These are phyloP conservation scores for Trichomonascus vanleenenianus DNA, from an alignment of 805 yeast genomes.

Conservation along the genomic window DNA sequence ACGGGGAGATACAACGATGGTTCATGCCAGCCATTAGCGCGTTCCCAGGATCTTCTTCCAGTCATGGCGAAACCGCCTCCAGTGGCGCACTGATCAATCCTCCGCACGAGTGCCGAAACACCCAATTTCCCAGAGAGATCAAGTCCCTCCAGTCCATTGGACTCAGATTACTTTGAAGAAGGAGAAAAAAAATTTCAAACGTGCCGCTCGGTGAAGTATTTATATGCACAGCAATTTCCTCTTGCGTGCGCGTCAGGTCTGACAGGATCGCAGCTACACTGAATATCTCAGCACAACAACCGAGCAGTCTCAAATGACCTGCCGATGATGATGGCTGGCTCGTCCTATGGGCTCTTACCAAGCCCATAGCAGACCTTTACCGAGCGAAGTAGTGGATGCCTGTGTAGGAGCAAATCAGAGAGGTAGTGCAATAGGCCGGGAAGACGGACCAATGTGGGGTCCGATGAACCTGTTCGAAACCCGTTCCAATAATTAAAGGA, in stretches of 20 bases:
- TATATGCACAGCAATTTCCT: slow-evolving; percentile 2
- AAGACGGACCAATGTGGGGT: background rate
- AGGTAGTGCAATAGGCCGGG: too few species aligned
- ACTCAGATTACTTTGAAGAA: slow-evolving; percentile 16
- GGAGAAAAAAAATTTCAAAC: slow-evolving; percentile 2
- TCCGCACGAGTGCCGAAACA: slow-evolving; percentile 16
- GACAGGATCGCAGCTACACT: background rate
- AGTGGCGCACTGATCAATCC: slow-evolving; percentile 5
- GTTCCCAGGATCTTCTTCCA: slow-evolving; percentile 4
- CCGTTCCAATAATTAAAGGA: too few species aligned
- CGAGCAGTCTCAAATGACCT: too few species aligned
- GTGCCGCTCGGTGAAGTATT: background rate
- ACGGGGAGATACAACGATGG: slow-evolving; percentile 21
- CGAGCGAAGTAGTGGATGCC: too few species aligned
- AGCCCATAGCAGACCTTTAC: too few species aligned
- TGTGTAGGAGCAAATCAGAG: too few species aligned
- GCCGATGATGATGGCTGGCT: too few species aligned
- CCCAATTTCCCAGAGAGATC: background rate
- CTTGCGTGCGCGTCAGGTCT: background rate
- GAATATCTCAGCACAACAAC: too few species aligned
- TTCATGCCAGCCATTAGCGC: slow-evolving; percentile 3
- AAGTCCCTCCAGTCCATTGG: background rate
- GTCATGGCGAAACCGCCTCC: background rate
- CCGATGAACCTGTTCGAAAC: too few species aligned
- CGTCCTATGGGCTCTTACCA: too few species aligned